These are phyloP conservation scores for Alternaria sp. DNA, from an alignment of 2,329 filamentous ascomycete genomes.

Conservation along the genomic window DNA sequence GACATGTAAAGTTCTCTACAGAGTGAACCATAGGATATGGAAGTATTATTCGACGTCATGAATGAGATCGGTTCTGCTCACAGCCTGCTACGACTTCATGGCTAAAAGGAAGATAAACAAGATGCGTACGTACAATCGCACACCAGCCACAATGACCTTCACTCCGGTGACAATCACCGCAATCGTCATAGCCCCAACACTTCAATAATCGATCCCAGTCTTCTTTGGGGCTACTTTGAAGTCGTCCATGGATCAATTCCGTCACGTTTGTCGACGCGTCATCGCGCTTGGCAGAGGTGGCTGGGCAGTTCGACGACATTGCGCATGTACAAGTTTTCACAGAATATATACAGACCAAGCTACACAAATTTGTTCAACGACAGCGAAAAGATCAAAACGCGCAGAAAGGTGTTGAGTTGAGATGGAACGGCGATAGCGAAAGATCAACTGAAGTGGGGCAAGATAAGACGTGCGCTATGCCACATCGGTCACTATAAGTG, in stretches of 20 bases:
- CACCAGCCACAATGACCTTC: constrained; percentile 55
- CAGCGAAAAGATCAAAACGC: neutral
- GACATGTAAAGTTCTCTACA: neutral
- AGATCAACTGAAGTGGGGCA: constrained; percentile 12
- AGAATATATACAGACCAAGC: neutral
- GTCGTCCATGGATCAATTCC: constrained; percentile 32
- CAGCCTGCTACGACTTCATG: neutral
- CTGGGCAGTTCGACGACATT: constrained; percentile 28
- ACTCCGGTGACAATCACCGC: constrained; percentile 49
- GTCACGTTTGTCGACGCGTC: constrained; percentile 30
- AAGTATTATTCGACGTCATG: neutral
- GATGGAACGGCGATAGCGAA: neutral
- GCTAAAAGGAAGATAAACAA: neutral
- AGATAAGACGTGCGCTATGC: constrained; percentile 15
- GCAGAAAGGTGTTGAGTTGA: neutral
- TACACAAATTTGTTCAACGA: neutral
- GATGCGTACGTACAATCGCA: constrained; percentile 46
- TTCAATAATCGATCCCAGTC: constrained; percentile 41
- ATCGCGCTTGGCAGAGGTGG: constrained; percentile 5
- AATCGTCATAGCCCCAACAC: constrained; percentile 48
- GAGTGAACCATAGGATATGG: neutral
- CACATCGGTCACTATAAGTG: constrained; percentile 4
- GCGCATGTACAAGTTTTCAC: neutral
- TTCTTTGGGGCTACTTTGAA: constrained; percentile 40
- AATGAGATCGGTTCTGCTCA: neutral